Base-by-base conservation (phyloP, 2,329 filamentous ascomycete genomes). In the Acrocalymma vagum region DNA sequence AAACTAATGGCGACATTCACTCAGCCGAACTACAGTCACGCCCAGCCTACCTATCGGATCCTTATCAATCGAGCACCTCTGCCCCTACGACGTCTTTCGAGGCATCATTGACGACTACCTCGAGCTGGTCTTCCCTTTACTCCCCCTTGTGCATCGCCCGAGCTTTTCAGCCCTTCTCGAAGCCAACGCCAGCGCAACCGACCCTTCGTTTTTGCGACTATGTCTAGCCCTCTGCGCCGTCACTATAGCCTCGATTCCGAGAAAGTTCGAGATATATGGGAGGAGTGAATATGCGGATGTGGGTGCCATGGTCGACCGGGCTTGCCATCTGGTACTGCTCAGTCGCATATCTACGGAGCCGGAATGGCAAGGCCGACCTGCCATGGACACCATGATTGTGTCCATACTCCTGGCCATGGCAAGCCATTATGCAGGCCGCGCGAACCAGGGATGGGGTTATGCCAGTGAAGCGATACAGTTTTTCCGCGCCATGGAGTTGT, bases 381-480 rank as follows among this genome's bases (percentile, higher is more conserved):
- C 34, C 3, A 48, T 49, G 41, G 25, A 22, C 22, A 43, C 37
- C 3, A 46, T 52, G 38, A 23, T 49, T 2, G 45, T 52, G 4
- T 45, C 41, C 13, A 45, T 49, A 20, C 22, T 48, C 6, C 21
- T 52, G 18, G 44, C 40, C n/a, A 52, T 52, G 45, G 41, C 45
- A 9, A 38, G 32, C 6, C 48, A 48, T 26, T 52, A 52, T 32
- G 41, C 43, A 13, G 48, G 45, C 6, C 20, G 41, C 8, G 18
- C 36, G 10, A 53, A 49, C 33, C 45, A 49, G 31, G 49, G 49
- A 3, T 49, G 49, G 48, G 39, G 38, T 5, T 53, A 53, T 25
- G 49, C 45, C 6, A 49, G 42, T 29, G 49, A 53, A 33, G 45
- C 49, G 2, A 47, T 53, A 10, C 45, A 49, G 11, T 53, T 47